Base-by-base conservation (phyloP, 345 rosid genomes). In the Combretum micranthum region DNA sequence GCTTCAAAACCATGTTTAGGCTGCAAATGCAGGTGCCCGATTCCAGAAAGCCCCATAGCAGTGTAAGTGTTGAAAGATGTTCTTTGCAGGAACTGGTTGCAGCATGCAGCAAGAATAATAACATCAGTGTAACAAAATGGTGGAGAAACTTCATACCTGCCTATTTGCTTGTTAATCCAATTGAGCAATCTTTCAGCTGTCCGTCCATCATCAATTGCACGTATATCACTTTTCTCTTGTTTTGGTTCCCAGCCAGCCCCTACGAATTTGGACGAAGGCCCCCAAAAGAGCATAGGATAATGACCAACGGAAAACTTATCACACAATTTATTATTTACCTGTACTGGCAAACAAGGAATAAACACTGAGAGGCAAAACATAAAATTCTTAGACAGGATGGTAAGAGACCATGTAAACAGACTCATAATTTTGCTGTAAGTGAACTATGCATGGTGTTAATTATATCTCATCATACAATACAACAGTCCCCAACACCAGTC, bases 271-370 rank as follows among this genome's bases (percentile, higher is more conserved):
- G 76, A 69, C 20, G 99, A 80, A 42, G 77, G 70, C 10, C 76
- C 88, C 97, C 99, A 94, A 53, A 90, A 78, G 66, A 94, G 90
- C 95, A 94, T 84, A 37, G 99, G 97, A 76, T 83, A 90, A 62
- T 78, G 93, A 65, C 78, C 51, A 37, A 94, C 90, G 53, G 96
- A 87, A 77, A 80, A 94, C 62, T 73, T 80, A 56, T 85, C 88
- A 71, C 99, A 94, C 39, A 94, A 92, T 76, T 90, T 75, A 56
- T 44, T 77, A 66, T 94, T 94, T 75, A 77, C 76, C 97, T 94
- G 90, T 69, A 78, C 97, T 85, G 95, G 86, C 97, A 77, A 68
- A 75, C 53, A 77, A 37, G 21, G 7, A 20, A 11, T 20, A 18
- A 26, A 51, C 54, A 51, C 26, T 51, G 26, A 16, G 43, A 44